Evolutionary conservation across 2,329 filamentous ascomycete species (phyloP).

Genomic region (Gaeumannomyces sp.): DNA sequence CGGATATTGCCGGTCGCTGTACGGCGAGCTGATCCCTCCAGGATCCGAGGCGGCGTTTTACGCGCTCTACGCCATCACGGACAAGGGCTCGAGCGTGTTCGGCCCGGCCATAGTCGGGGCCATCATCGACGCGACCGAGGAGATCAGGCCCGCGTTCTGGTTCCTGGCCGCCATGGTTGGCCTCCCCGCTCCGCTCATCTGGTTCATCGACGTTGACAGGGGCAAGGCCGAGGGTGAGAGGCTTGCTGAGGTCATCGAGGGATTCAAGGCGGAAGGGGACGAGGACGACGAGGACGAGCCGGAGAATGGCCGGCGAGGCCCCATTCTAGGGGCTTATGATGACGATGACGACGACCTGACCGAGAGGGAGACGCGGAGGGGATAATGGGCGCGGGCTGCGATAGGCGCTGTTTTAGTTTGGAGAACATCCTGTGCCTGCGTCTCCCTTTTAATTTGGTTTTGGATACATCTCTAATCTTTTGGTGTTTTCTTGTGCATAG

Average conservation of each 20-base stretch:
- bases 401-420: neutral
- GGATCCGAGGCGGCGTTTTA: slow-evolving; percentile 96
- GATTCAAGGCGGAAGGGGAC: slow-evolving; percentile 27
- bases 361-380: neutral
- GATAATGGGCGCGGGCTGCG: neutral
- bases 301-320: slow-evolving; percentile 26
- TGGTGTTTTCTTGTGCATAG: slow-evolving; percentile 9
- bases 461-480: neutral
- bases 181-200: slow-evolving; percentile 77
- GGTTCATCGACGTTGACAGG: slow-evolving; percentile 76
- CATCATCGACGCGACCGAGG: slow-evolving; percentile 79
- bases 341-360: slow-evolving; percentile 18
- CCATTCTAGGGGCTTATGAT: slow-evolving; percentile 30
- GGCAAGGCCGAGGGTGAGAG: slow-evolving; percentile 63
- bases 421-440: too few species aligned
- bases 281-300: slow-evolving; percentile 20
- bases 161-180: slow-evolving; percentile 84
- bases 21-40: slow-evolving; percentile 87
- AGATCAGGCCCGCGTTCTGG: slow-evolving; percentile 83
- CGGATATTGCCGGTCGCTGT: slow-evolving; percentile 86
- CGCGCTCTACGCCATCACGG: slow-evolving; percentile 92
- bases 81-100: slow-evolving; percentile 92
- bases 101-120: slow-evolving; percentile 88
- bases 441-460: neutral
- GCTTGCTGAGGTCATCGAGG: slow-evolving; percentile 55